Percentiles rank a stretch among this genome's conserved stretches.
phyloP scores from a whole-genome alignment of 805 yeast genomes.

The Komagataella pastoris region DNA sequence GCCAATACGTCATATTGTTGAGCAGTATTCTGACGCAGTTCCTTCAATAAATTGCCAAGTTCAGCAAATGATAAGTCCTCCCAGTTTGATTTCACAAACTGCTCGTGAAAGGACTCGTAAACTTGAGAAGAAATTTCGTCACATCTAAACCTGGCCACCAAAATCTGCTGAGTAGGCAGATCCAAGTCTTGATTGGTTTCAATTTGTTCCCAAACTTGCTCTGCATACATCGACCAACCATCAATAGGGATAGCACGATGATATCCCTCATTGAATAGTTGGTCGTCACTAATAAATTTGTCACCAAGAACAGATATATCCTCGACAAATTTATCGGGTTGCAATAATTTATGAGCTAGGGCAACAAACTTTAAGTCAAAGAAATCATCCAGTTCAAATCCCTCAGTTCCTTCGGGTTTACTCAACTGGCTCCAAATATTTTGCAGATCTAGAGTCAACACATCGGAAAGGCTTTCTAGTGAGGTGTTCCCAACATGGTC shows the following conservation, averaged over 20 bases:
- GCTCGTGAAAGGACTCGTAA: constrained; percentile 26
- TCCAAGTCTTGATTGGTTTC: constrained; percentile 89
- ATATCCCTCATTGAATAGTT: constrained; percentile 53
- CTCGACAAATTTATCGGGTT: constrained; percentile 50
- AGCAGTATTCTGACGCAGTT: constrained; percentile 32
- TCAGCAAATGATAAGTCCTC: constrained; percentile 7
- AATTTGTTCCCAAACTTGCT: constrained; percentile 88
- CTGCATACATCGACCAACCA: constrained; percentile 91
- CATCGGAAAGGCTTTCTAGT: constrained; percentile 49
- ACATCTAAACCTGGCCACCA: constrained; percentile 90
- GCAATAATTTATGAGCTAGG: constrained; percentile 75
- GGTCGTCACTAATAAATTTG: constrained; percentile 27
- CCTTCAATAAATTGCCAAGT: constrained; percentile 28
- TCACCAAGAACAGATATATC: constrained; percentile 57
- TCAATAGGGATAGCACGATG: constrained; percentile 86
- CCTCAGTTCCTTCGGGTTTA: constrained; percentile 55
- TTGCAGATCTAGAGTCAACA: constrained; percentile 57
- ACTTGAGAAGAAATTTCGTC: constrained; percentile 66
- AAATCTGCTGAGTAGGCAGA: constrained; percentile 89
- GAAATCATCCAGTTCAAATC: constrained; percentile 52
- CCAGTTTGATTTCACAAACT: constrained; percentile 14
- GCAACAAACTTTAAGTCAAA: constrained; percentile 78
- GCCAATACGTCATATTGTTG: constrained; percentile 57
- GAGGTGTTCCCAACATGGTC: constrained; percentile 89
- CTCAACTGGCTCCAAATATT: constrained; percentile 68